These are phyloP conservation scores for Hypoxylon sp. DNA, from an alignment of 2,329 filamentous ascomycete genomes.

Conservation along the genomic window DNA sequence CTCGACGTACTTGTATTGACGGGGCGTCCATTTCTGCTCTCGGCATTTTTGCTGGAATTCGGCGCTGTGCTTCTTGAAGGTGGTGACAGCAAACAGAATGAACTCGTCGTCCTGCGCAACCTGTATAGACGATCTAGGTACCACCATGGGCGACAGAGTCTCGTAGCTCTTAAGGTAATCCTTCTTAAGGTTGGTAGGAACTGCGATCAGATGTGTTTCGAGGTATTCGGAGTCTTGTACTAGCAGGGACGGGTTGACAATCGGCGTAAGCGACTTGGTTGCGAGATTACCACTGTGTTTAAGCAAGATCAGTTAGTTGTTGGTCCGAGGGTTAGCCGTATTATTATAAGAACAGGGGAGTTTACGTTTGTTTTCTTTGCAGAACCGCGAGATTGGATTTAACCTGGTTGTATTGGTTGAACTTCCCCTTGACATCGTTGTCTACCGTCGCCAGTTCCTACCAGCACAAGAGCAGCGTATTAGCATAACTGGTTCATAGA, in stretches of 20 bases:
- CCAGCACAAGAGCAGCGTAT: constrained; percentile 14
- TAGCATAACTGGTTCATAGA: constrained; percentile 20
- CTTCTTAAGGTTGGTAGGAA: constrained; percentile 82
- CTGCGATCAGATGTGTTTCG: constrained; percentile 92
- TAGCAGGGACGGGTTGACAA: constrained; percentile 83
- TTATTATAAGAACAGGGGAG: constrained; percentile 16
- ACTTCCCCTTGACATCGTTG: constrained; percentile 95
- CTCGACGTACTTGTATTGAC: constrained; percentile 93
- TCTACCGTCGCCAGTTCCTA: constrained; percentile 92
- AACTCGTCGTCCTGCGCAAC: constrained; percentile 92
- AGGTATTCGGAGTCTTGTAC: constrained; percentile 95
- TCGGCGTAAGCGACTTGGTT: constrained; percentile 90
- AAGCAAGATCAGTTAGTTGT: constrained; percentile 34
- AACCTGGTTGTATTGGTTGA: constrained; percentile 91
- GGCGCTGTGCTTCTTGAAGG: constrained; percentile 88
- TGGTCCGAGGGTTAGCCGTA: background rate
- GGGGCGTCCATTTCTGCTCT: constrained; percentile 93
- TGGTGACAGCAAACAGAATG: constrained; percentile 85
- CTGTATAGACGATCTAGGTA: constrained; percentile 85
- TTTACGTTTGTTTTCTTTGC: constrained; percentile 88
- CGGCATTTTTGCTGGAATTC: constrained; percentile 94
- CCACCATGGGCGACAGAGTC: constrained; percentile 88
- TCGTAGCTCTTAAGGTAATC: constrained; percentile 93
- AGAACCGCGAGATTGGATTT: constrained; percentile 85
- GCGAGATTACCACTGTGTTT: constrained; percentile 82